Evolutionary conservation across 257 asterid genomes (phyloP).

Genomic region (Paulownia fortunei): DNA sequence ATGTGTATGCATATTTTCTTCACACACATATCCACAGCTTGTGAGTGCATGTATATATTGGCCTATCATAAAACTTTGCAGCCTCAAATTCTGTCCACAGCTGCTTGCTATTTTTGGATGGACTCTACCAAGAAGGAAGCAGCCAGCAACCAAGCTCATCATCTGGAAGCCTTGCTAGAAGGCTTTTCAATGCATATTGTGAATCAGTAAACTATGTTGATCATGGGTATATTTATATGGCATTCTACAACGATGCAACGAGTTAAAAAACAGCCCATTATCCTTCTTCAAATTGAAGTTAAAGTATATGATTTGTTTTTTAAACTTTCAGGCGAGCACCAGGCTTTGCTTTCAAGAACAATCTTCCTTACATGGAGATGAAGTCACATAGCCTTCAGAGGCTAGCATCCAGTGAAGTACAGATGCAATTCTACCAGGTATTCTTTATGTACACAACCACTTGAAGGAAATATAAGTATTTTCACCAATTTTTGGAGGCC

Average conservation of each 20-base stretch:
- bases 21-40: neutral
- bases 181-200: constrained; percentile 56
- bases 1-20: neutral
- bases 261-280: neutral
- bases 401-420: constrained; percentile 43
- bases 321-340: constrained; percentile 62
- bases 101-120: constrained; percentile 55
- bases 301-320: neutral
- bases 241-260: neutral
- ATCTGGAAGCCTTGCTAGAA: constrained; percentile 47
- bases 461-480: neutral
- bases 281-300: neutral
- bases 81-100: constrained; percentile 29
- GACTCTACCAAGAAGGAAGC: constrained; percentile 47
- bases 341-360: constrained; percentile 63
- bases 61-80: neutral
- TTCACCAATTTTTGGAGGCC: neutral
- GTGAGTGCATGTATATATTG: neutral
- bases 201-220: constrained; percentile 38
- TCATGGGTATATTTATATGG: constrained; percentile 38
- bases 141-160: constrained; percentile 48
- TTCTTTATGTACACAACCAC: neutral
- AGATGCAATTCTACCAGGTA: constrained; percentile 68
- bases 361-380: constrained; percentile 53
- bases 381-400: constrained; percentile 35